Evolutionary conservation across 306 rosid species (phyloP), one percentile per base, ranked within the genome.

Genomic region (Glycine soja): DNA sequence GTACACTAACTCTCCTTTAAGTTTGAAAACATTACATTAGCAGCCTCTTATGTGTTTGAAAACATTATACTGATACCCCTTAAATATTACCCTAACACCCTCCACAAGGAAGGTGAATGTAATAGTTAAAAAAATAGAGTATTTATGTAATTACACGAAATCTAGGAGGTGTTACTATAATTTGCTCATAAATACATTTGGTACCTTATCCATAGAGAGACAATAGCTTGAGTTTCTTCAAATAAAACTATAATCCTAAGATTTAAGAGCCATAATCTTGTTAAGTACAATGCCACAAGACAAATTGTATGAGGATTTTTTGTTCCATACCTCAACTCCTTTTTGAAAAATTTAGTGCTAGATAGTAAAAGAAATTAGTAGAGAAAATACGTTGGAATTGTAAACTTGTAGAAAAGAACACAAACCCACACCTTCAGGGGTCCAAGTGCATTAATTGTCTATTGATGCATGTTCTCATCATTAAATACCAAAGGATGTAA

Each of bases 351-450:
- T 97, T 95, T 87, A 45, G 64, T 12, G 47, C 15, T 75, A 79
- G 59, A 51, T 62, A 75, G 46, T 38, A 80, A 54, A 82, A 79
- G 54, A 81, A 74, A 84, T 75, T 13, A 57, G 45, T 81, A 75
- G 56, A 80, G 56, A 53, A 34, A 76, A 65, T 66, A 78, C 43
- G 47, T 6, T 8, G 64, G 24, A 51, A 76, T n/a, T 75, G 81
- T 74, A 66, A 74, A 76, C 56, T 43, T 59, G 30, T 79, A 81
- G 58, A 79, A 77, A 65, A 82, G 81, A 83, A 10, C 59, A 80
- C 94, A 77, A 80, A 91, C 98, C 98, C 99, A 95, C n/a, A n/a
- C n/a, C 88, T 93, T 95, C 86, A 92, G 89, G 34, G 99, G 97
- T 71, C 99, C 99, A 3, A 91, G 88, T 65, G 75, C 91, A n/a